These are phyloP conservation scores for Phoma sp. DNA, from an alignment of 2,329 filamentous ascomycete species.

Conservation along the genomic window DNA sequence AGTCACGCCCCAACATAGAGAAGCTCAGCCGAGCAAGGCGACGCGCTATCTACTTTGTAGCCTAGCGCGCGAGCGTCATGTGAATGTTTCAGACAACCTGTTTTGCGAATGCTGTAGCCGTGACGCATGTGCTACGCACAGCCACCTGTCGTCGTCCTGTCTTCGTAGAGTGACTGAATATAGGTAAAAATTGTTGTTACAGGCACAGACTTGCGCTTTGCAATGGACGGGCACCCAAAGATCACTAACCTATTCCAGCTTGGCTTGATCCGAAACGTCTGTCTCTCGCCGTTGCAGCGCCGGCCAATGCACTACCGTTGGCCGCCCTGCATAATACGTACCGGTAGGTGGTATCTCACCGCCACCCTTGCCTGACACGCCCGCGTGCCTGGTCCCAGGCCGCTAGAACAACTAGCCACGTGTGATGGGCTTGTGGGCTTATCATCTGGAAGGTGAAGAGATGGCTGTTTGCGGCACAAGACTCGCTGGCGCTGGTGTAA, in stretches of 20 bases:
- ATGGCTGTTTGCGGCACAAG: constrained; percentile 2
- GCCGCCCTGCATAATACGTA: background rate
- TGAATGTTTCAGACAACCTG: constrained; percentile 11
- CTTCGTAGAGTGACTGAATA: no score
- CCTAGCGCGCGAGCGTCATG: constrained; percentile 13
- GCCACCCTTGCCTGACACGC: constrained; percentile 14
- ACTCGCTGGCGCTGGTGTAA: background rate
- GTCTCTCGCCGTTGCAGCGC: background rate
- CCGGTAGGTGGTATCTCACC: background rate
- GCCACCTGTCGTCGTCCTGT: no score
- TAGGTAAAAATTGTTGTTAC: no score
- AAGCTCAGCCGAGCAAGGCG: constrained; percentile 13
- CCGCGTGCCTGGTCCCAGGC: constrained; percentile 12
- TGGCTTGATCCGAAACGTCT: no score
- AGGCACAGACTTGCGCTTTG: no score
- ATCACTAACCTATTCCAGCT: no score
- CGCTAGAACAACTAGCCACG: constrained; percentile 14
- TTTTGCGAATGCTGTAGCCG: no score
- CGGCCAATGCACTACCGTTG: background rate
- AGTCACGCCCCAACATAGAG: background rate
- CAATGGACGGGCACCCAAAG: no score
- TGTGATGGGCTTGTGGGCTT: constrained; percentile 10
- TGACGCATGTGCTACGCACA: no score
- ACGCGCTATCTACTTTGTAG: no score
- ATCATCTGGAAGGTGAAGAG: constrained; percentile 14